Base-by-base conservation (phyloP, 1,139 yeast species). In the Geotrichum klebahnii region DNA sequence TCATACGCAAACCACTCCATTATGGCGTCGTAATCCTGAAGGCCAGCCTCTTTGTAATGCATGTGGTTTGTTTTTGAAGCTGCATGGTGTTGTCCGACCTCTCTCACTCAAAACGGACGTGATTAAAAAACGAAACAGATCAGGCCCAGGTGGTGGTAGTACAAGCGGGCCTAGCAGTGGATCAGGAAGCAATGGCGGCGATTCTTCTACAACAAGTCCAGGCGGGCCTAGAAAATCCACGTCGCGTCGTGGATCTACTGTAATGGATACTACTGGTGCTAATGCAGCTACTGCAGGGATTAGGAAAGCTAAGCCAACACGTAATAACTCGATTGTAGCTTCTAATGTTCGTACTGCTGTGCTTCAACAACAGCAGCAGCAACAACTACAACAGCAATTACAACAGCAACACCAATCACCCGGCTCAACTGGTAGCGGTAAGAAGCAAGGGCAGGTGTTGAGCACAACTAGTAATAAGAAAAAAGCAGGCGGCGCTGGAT, bases 21-120 rank as follows among this genome's bases (percentile, higher is more conserved):
- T 92, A 38, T 90, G 97, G 97, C 77, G 98, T 63, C 76, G 97
- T 52, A 92, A 88, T 63, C 92, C 92, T 23, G 85, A 85, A 23
- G 97, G 97, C 6, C 88, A 87, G 61, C 95, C 96, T 1, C 73
- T 90, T 54, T 90, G 97, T 65, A 92, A 90, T 67, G 97, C 97
- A 0, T 90, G 97, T 70, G 97, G 97, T 0, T 72, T 90, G 54
- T 90, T 92, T 61, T 74, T 86, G 60, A 90, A 90, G 67, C 75
- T 90, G 39, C 97, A 90, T 64, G 98, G 97, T 20, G 89, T 92
- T 34, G 95, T 92, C 39, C 75, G 97, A 54, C 97, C 97, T 1
- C 75, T 92, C 52, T 82, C 94, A 24, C 73, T 90, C 61, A 90
- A 90, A 65, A 88, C 96, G 0, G 97, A 90, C 67, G 90, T 92